Base-by-base conservation (phyloP, 163 green algal species). In the Scenedesmus sp. region DNA sequence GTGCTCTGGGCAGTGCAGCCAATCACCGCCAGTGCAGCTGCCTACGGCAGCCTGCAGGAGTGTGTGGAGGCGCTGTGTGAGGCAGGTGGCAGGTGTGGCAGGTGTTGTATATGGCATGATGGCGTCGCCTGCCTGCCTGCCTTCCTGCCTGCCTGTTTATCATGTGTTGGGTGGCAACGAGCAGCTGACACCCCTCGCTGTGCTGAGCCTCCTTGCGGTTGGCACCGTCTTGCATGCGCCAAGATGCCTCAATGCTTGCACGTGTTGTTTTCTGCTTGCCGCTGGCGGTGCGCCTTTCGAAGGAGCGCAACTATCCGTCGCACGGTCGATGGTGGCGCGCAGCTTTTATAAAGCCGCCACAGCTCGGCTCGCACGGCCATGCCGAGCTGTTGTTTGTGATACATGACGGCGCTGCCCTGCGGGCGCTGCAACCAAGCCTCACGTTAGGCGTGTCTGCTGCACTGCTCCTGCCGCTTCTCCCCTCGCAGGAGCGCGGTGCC, bases 401-500 rank as follows among this genome's bases (percentile, higher is more conserved):
- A 10, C 6, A 10, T 53, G 46, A 6, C 10, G 7, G 46, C 10
- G 46, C 46, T 10, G 10, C 6, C 46, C 46, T 53, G 46, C 46
- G 10, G 6, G 46, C 46, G 6, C 10, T 10, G 10, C 46, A 53
- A 53, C 46, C 94, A 53, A 53, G 10, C 46, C 46, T 53, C 7
- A 53, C 46, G 10, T 53, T 10, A 53, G 10, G 46, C 42, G 81
- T 53, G 46, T 10, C 10, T 53, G 46, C 51, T 61, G 51, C 12
- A 3, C 24, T 20, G 40, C 30, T 65, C 40, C 30, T 49, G 56
- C n/a, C n/a, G 30, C 10, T 18, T 80, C 9, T 87, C 9, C 2
- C 6, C 72, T 40, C 49, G 53, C 76, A 83, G 87, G 82, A 92
- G 73, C 83, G 89, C 93, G n/a, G 22, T 40, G n/a, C 73, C 73